A percentile compares a stretch with the other conserved stretches of the same genome.
These are phyloP conservation scores for Orbilia quercus DNA, from an alignment of 2,329 filamentous ascomycete species.

Conservation along the genomic window DNA sequence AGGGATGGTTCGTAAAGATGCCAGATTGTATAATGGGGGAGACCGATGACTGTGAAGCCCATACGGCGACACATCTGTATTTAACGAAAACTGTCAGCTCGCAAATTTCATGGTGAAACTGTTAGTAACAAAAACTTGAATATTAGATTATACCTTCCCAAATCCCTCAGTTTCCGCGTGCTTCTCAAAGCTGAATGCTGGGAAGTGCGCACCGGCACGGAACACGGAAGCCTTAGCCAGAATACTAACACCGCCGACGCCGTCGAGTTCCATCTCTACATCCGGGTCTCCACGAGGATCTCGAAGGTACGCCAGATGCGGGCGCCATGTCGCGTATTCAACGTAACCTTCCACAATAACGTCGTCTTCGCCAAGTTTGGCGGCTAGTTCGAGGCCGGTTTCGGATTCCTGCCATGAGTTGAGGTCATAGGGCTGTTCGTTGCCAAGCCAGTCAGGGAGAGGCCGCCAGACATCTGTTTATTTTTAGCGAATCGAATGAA, in stretches of 20 bases:
- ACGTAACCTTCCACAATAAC: conserved; percentile 99
- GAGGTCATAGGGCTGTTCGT: conserved; percentile 96
- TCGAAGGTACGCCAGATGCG: conserved; percentile 93
- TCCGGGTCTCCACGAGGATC: conserved; percentile 98
- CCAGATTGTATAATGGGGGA: conserved; percentile 99
- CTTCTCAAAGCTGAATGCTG: conserved; percentile 97
- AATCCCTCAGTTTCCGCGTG: conserved; percentile 99
- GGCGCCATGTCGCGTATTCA: conserved; percentile 97
- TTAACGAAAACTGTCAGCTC: conserved; percentile 65
- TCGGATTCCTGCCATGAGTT: conserved; percentile 99
- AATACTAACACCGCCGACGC: conserved; percentile 96
- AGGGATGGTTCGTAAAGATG: conserved; percentile 99
- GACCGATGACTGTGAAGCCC: conserved; percentile 91
- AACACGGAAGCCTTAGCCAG: conserved; percentile 96
- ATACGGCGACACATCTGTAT: conserved; percentile 99
- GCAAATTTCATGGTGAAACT: conserved; percentile 5
- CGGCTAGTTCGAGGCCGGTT: conserved; percentile 89
- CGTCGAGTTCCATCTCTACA: conserved; percentile 99
- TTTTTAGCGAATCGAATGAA: conserved; percentile 2
- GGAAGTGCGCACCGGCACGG: conserved; percentile 93
- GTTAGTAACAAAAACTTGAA: background rate
- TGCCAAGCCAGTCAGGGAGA: conserved; percentile 97
- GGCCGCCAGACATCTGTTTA: conserved; percentile 90
- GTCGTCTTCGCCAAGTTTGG: conserved; percentile 95
- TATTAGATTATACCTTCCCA: conserved; percentile 78